Evolutionary conservation across 2,329 filamentous ascomycete species (phyloP), one percentile per base, ranked within the genome.

Genomic region (Verticillium klebahnii): DNA sequence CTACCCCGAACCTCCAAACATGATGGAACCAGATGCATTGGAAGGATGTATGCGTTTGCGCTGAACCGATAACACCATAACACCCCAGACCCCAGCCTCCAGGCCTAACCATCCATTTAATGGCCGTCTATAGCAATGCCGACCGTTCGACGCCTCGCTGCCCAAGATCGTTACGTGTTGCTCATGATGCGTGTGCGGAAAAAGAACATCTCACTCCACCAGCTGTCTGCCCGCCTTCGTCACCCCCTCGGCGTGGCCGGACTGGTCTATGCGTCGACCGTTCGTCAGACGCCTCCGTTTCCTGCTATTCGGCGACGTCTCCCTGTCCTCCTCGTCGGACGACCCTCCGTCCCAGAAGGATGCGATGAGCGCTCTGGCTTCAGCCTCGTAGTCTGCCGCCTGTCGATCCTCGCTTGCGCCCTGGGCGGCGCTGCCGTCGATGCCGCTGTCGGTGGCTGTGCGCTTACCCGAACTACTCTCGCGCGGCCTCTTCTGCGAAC

Each of bases 401-500:
- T 3, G 23, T n/a, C 9, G 25, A 11, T 56, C 54, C 5, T 56
- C 23, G 29, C 54, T 34, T 7, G 25, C 25, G 25, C 31, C 29
- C 14, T 32, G 8, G 15, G 8, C 14, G 8, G 14, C 19, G 12
- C 12, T 12, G 12, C 54, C 54, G 31, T 32, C 7, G 5, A 32
- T 25, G 2, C 23, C 15, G 14, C 32, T 14, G 25, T 17, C 54
- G 25, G 31, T 4, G 14, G 31, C n/a, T 12, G 25, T 5, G 25
- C 54, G 54, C 25, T 56, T 31, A 25, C 7, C 17, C 14, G 54
- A 32, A 8, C 6, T 56, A 25, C 31, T 34, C 54, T 15, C 17
- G 14, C 54, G 15, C 54, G 12, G 12, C 25, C 54, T 17, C 54
- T 56, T 56, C 5, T 34, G 54, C 85, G 34, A 85, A 59, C 79